A percentile compares a stretch with the other conserved stretches of the same genome.
Conservation (phyloP, 2,329 filamentous ascomycete species). For the Alternaria hordeiaustralica region DNA sequence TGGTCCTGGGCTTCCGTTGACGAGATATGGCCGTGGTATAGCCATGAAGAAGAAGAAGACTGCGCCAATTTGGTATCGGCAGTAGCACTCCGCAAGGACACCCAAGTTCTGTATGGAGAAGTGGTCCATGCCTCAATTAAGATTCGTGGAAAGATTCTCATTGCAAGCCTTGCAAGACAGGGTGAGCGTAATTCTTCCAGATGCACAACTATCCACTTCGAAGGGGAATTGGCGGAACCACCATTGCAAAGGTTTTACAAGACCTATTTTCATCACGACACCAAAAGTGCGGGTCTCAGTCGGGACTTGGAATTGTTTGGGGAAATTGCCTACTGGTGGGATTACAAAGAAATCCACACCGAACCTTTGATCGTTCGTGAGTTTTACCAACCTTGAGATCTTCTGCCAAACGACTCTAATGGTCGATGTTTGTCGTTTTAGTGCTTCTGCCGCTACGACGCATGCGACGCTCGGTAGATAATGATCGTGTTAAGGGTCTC, state of each 20-base stretch:
- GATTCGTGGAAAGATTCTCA: background rate
- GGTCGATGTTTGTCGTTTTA: background rate
- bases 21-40: too few relatives aligned
- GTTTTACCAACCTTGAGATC: background rate
- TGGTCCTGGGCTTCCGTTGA: background rate
- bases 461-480: fast-evolving
- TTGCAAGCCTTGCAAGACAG: too few relatives aligned
- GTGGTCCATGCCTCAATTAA: background rate
- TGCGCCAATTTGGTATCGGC: background rate
- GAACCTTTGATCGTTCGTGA: background rate
- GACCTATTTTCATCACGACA: background rate
- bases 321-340: too few relatives aligned
- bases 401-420: background rate
- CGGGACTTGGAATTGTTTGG: too few relatives aligned
- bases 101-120: background rate
- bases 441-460: background rate
- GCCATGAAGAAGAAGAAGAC: too few relatives aligned
- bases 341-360: background rate
- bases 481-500: background rate
- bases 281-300: fast-evolving
- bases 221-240: too few relatives aligned
- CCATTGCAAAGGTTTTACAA: background rate
- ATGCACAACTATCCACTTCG: too few relatives aligned
- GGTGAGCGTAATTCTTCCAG: too few relatives aligned
- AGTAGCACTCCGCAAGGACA: fast-evolving